Base-by-base conservation (phyloP, 345 rosid species). In the Gossypium thurberi region DNA sequence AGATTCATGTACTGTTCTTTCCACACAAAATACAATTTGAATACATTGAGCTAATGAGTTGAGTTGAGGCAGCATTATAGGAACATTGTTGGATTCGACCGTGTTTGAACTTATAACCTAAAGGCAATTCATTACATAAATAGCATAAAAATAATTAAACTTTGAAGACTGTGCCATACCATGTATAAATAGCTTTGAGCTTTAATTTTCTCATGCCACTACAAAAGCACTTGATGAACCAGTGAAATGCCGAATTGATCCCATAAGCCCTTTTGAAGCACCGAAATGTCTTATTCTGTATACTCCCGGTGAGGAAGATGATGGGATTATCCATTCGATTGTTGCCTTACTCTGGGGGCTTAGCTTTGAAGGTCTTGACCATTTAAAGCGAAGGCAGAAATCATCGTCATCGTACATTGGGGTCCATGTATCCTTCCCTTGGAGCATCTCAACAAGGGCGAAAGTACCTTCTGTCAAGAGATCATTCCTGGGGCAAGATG, bases 401-500 rank as follows among this genome's bases (percentile, higher is more conserved):
- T 96, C 99, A 76, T 93, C 98, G 0, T 96, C 99, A 20, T 93
- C 99, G 10, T 88, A 91, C 61, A 83, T 86, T 11, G 97, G 98
- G 53, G 83, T 80, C 99, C 99, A 95, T 1, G 76, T 85, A 63
- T 85, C 97, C 76, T 77, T 81, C 47, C 84, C 90, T 46, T 85
- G 88, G 78, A 93, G 87, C 46, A 72, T 84, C 84, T 95, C 99
- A 70, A 93, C 98, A 51, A 95, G 87, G 18, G 93, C 75, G 76
- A 91, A 93, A 66, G 98, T 95, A 14, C 99, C 99, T 82, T 93
- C 98, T 0, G 93, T 88, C 92, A 95, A 77, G 25, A 91, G 86
- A 82, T 95, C 98, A 75, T 93, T 95, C 82, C 98, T 82, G 9
- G 97, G 99, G 79, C 96, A 95, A 73, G 92, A 97, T 17, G 97